A percentile compares a stretch with the other conserved stretches of the same genome.
These are phyloP conservation scores for Sordariomycetes sp. DNA, from an alignment of 2,329 filamentous ascomycete species.

Conservation along the genomic window DNA sequence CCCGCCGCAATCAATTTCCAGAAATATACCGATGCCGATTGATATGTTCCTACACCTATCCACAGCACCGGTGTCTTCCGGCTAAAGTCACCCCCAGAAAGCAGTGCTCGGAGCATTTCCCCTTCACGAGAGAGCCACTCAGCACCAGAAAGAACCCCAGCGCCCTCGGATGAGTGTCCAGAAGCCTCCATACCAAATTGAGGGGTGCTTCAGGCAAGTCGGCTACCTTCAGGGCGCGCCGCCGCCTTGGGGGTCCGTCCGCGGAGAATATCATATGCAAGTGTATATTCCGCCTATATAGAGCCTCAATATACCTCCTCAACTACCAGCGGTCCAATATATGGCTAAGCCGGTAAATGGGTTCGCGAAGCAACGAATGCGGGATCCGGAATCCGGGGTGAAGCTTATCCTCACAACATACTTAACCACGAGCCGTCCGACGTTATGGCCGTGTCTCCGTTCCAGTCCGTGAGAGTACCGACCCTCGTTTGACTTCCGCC, in stretches of 20 bases:
- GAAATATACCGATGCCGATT: background rate
- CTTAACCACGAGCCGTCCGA: background rate
- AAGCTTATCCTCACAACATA: too few species aligned
- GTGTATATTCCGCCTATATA: background rate
- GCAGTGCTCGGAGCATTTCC: background rate
- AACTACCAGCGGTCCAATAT: slow-evolving; percentile 1
- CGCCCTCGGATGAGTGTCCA: background rate
- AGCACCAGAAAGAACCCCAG: background rate
- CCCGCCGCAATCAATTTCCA: slow-evolving; percentile 3
- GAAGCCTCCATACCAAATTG: background rate
- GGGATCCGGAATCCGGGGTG: background rate
- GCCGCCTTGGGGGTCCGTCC: too few species aligned
- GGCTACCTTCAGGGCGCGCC: too few species aligned
- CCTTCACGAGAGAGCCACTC: background rate
- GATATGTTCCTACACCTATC: background rate
- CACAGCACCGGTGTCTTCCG: background rate
- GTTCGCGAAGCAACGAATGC: background rate
- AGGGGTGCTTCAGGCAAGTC: too few species aligned
- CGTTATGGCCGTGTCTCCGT: background rate
- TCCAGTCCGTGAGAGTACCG: background rate
- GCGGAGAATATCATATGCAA: too few species aligned
- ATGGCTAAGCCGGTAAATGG: slow-evolving; percentile 5
- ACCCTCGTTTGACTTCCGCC: background rate
- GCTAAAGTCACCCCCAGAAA: background rate
- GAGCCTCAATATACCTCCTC: background rate